phyloP scores from a whole-genome alignment of 352 stramenopile species.

The Globisporangium cystogenes region DNA sequence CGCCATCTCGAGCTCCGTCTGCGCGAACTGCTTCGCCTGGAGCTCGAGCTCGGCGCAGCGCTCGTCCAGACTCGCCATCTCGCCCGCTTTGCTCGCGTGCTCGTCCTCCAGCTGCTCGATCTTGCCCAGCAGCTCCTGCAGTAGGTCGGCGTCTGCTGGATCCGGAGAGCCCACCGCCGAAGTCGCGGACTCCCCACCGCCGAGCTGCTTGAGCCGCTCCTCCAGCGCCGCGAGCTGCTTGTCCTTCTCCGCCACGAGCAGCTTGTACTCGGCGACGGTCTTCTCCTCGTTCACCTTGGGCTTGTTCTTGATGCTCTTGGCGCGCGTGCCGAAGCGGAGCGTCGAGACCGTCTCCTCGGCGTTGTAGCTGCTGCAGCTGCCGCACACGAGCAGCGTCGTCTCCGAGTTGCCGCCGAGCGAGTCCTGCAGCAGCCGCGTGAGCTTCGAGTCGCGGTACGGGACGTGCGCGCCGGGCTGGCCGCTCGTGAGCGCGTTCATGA shows the following conservation, averaged over 20 bases:
- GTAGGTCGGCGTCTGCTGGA: conserved; percentile 1
- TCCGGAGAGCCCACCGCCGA: conserved; percentile 1
- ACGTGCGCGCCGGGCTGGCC: conserved; percentile 88
- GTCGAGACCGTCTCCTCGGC: conserved; percentile 69
- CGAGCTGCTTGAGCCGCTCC: conserved; percentile 22
- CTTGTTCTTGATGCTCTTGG: conserved; percentile 81
- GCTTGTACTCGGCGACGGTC: conserved; percentile 74
- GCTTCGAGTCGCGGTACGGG: conserved; percentile 87
- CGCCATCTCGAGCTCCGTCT: conserved; percentile 33
- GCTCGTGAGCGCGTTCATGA: conserved; percentile 87
- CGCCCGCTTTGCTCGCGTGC: conserved; percentile 38
- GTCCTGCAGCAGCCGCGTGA: conserved; percentile 84
- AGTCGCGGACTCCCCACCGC: not conserved
- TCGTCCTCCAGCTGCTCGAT: conserved; percentile 64
- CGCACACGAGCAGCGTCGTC: conserved; percentile 68
- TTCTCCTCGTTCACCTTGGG: conserved; percentile 86
- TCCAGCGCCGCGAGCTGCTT: conserved; percentile 42
- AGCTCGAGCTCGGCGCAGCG: conserved; percentile 45
- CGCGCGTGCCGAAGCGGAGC: conserved; percentile 67
- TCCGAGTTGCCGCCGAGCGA: conserved; percentile 75
- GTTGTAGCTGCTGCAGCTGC: conserved; percentile 60
- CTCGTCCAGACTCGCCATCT: conserved; percentile 49
- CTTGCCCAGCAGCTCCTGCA: conserved; percentile 37
- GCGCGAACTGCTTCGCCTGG: conserved; percentile 28
- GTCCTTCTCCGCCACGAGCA: conserved; percentile 53